Percentiles rank a stretch among this genome's conserved stretches.
Evolutionary conservation across 1,284 basidiomycete species (phyloP).

Genomic region (Agroathelia rolfsii): DNA sequence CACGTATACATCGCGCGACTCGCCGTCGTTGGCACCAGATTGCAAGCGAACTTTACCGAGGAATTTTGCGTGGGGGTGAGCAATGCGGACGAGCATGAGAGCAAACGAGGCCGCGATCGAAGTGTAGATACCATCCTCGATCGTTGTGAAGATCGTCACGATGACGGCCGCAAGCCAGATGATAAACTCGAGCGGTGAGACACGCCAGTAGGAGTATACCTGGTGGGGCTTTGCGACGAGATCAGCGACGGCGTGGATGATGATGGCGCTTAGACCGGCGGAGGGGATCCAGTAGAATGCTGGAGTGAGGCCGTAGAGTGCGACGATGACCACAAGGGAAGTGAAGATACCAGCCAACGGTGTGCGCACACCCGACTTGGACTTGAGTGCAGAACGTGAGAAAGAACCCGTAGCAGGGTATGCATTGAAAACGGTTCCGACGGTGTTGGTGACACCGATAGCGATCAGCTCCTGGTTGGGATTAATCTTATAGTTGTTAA

Average conservation of each 20-base stretch:
- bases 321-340: slow-evolving; percentile 84
- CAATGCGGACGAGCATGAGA: slow-evolving; percentile 84
- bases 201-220: slow-evolving; percentile 89
- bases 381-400: slow-evolving; percentile 92
- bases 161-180: slow-evolving; percentile 88
- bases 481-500: slow-evolving; percentile 97
- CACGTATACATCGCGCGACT: slow-evolving; percentile 74
- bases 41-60: slow-evolving; percentile 63
- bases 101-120: slow-evolving; percentile 76
- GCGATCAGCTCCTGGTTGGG: slow-evolving; percentile 97
- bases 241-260: slow-evolving; percentile 93
- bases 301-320: slow-evolving; percentile 85
- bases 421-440: slow-evolving; percentile 81
- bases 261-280: slow-evolving; percentile 80
- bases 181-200: slow-evolving; percentile 87
- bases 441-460: slow-evolving; percentile 90
- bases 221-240: slow-evolving; percentile 83
- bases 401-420: slow-evolving; percentile 98
- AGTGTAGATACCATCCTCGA: slow-evolving; percentile 93
- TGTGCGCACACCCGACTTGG: slow-evolving; percentile 93
- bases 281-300: slow-evolving; percentile 86
- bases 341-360: slow-evolving; percentile 86
- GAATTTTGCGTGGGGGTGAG: slow-evolving; percentile 88
- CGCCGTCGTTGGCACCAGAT: slow-evolving; percentile 23
- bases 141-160: slow-evolving; percentile 79